Evolutionary conservation across 805 yeast genomes (phyloP), one percentile per base, ranked within the genome.

Genomic region (Candida xyloterini): DNA sequence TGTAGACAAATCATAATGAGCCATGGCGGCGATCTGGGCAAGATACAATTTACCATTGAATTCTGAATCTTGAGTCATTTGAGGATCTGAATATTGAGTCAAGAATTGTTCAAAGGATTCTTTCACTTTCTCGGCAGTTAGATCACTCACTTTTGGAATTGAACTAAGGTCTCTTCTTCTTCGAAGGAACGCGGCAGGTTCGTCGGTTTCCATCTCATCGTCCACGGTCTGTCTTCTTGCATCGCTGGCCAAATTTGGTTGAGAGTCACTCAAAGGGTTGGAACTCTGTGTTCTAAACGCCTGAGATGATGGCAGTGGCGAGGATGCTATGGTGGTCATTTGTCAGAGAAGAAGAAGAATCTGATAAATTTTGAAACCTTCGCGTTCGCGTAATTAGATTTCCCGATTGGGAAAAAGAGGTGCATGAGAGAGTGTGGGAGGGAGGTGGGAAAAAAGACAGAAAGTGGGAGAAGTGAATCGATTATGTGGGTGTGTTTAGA

Each of bases 41-140:
- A 90, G 56, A 57, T 91, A 91, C 23, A 80, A 70, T 43, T 67
- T 73, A 3, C 85, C 85, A 30, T 64, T 67, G 61, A 66, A 73
- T 38, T 65, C 65, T 15, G 65, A 59, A 33, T 67, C 70, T 10
- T 55, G 57, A 4, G 50, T 44, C 15, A 54, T 56, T 15, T 66
- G 59, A 7, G 63, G 67, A 31, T 75, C 76, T 3, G 66, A 65
- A 56, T 70, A 91, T 23, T 77, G 84, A 55, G 80, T 84, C 40
- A 91, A 64, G 56, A 91, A 91, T 48, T 74, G 78, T 60, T 90
- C 96, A 60, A 93, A 91, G 11, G 90, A 80, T 61, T 88, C 96
- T 30, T 91, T 77, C 13, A 93, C 97, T 52, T 87, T 87, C 59
- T 90, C 97, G 43, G 96, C 97, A 3, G 96, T 88, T 33, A 79